Base-by-base conservation (phyloP, 2,329 filamentous ascomycete genomes). In the Trichoderma sp. region DNA sequence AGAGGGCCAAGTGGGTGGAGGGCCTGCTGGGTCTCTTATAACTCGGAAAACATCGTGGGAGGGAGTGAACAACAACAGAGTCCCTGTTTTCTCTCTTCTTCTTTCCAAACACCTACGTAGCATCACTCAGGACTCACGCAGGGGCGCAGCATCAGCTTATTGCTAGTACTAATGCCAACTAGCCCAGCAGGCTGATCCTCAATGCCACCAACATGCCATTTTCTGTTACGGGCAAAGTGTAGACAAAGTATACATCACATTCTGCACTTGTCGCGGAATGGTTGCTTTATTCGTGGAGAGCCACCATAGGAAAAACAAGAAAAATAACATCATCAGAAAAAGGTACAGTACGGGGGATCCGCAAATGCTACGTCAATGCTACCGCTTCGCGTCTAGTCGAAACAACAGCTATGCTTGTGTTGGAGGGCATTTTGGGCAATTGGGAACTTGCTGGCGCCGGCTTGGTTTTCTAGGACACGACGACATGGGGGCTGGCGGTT, bases 101-200 rank as follows among this genome's bases (percentile, higher is more conserved):
- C 16, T 43, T 21, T 37, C 24, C 26, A 32, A 43, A 26, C 28
- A 34, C 32, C 32, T 34, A 34, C 32, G 32, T 34, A 55, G 21
- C 24, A 34, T n/a, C 37, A 34, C 16, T 34, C 39, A 61, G 56
- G 56, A 43, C 59, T 51, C 59, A 26, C 59, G 28, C 52, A 66
- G 64, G 64, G 66, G 66, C 66, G 66, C 66, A 68, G 66, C 66
- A 68, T 68, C 66, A 68, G 66, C 66, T 68, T 60, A 68, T 68
- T 63, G 26, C 39, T 28, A 66, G 14, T 37, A 21, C 18, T 21
- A 37, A 64, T 18, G 24, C 54, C 21, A 37, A 21, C 61, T 43
- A 65, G 54, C 28, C 52, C 63, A 51, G 49, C 63, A 66, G 30
- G 63, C 13, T 55, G 54, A 66, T 66, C 54, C 39, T 32, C n/a